These are phyloP conservation scores for Lachancea mirantina DNA, from an alignment of 805 yeast genomes.

Conservation along the genomic window DNA sequence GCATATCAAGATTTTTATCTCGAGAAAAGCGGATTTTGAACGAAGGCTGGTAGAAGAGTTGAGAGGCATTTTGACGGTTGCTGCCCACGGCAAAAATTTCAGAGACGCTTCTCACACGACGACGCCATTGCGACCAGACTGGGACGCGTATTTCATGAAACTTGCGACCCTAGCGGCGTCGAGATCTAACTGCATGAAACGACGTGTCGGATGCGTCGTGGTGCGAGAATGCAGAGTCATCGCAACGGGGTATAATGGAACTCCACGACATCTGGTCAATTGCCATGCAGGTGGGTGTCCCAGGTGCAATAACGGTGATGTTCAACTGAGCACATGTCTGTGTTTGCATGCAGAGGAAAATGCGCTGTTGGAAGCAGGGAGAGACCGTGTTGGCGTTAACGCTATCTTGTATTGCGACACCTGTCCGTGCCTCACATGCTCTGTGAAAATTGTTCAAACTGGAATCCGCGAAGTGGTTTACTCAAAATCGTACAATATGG, in stretches of 20 bases:
- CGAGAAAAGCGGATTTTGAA: slow-evolving; percentile 1
- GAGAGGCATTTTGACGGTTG: slow-evolving; percentile 1
- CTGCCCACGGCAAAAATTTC: slow-evolving; percentile 19
- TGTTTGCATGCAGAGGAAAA: slow-evolving; percentile 98
- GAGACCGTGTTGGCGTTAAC: slow-evolving; percentile 63
- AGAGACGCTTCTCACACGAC: slow-evolving; percentile 4
- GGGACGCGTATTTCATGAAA: slow-evolving; percentile 96
- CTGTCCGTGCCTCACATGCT: slow-evolving; percentile 94
- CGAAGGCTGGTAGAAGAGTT: slow-evolving; percentile 2
- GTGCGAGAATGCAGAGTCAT: slow-evolving; percentile 79
- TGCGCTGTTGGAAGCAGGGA: slow-evolving; percentile 88
- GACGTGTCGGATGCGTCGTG: slow-evolving; percentile 94
- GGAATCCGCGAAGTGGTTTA: slow-evolving; percentile 91
- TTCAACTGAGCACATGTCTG: slow-evolving; percentile 74
- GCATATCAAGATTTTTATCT: slow-evolving; percentile 4
- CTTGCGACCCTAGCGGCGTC: slow-evolving; percentile 89
- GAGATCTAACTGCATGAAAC: slow-evolving; percentile 92
- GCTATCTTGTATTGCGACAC: slow-evolving; percentile 87
- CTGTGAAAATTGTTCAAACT: slow-evolving; percentile 88
- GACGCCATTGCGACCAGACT: slow-evolving; percentile 59
- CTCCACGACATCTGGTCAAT: slow-evolving; percentile 80
- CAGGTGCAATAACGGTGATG: slow-evolving; percentile 75
- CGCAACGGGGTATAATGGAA: slow-evolving; percentile 97
- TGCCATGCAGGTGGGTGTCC: slow-evolving; percentile 96
- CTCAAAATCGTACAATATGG: slow-evolving; percentile 91